Conservation (phyloP, 139 green algal genomes). For the Yamagishiella unicocca region DNA sequence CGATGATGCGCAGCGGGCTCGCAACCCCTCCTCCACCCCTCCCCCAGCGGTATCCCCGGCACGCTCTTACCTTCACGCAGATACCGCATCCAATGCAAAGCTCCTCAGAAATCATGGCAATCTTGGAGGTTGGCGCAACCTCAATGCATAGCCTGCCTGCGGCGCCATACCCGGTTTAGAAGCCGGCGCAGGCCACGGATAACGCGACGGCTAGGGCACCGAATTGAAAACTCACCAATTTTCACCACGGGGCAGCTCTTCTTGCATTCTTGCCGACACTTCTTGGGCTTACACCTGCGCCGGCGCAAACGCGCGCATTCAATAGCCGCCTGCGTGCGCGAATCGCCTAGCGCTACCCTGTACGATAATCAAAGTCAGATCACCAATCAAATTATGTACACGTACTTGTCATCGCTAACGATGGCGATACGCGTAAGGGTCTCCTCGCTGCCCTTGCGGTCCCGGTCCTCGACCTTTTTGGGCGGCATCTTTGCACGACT, state of each 20-base stretch:
- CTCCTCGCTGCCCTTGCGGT: slow-evolving; percentile 84
- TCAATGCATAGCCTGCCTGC: slow-evolving; percentile 98
- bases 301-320: neutral
- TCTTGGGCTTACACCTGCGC: slow-evolving; percentile 97
- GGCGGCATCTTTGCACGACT: slow-evolving; percentile 72
- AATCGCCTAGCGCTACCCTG: too few species aligned
- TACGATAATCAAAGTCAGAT: neutral
- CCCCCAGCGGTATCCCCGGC: too few species aligned
- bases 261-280: slow-evolving; percentile 99
- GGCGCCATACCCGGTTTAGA: neutral
- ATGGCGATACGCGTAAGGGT: slow-evolving; percentile 97
- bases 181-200: neutral
- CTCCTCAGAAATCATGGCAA: slow-evolving; percentile 97
- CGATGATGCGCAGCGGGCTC: too few species aligned
- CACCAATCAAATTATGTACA: neutral
- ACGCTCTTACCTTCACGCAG: slow-evolving; percentile 98
- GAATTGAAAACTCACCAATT: slow-evolving; percentile 72
- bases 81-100: slow-evolving; percentile 99
- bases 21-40: too few species aligned
- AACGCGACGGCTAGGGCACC: neutral
- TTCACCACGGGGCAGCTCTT: slow-evolving; percentile 99
- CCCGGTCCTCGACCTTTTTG: slow-evolving; percentile 84
- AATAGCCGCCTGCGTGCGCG: neutral
- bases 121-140: slow-evolving; percentile 88
- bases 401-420: slow-evolving; percentile 90